Conservation (phyloP, 2,329 filamentous ascomycete species). For the Emmonsia crescens region DNA sequence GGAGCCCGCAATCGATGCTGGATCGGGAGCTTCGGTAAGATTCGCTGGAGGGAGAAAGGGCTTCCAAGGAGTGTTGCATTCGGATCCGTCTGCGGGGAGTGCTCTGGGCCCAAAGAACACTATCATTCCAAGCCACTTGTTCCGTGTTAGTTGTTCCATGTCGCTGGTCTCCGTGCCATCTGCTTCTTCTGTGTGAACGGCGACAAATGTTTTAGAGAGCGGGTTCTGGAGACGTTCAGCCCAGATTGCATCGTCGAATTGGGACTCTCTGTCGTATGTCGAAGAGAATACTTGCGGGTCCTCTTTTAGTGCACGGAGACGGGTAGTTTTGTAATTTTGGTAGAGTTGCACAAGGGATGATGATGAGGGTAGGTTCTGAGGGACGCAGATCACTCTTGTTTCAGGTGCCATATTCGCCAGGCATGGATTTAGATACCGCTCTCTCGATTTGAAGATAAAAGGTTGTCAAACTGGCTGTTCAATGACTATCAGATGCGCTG, state of each 20-base stretch:
- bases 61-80: conserved; percentile 6
- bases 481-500: background rate
- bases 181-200: conserved; percentile 10
- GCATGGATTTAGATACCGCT: too few species aligned
- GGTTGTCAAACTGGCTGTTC: background rate
- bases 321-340: conserved; percentile 16
- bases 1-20: conserved; percentile 6
- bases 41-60: conserved; percentile 4
- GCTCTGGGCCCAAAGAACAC: conserved; percentile 19
- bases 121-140: conserved; percentile 23
- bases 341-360: conserved; percentile 4
- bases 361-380: conserved; percentile 4
- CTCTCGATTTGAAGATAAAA: background rate
- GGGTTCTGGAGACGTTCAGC: conserved; percentile 19
- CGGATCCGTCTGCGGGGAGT: conserved; percentile 7
- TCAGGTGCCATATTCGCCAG: background rate
- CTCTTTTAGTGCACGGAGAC: conserved; percentile 19
- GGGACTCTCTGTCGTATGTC: conserved; percentile 20
- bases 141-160: conserved; percentile 8
- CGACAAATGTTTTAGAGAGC: conserved; percentile 18
- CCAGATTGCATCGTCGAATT: conserved; percentile 19
- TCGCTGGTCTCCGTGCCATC: background rate
- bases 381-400: conserved; percentile 8
- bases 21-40: background rate
- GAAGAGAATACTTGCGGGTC: conserved; percentile 23